These are phyloP conservation scores for Alectoria sarmentosa DNA, from an alignment of 495 filamentous ascomycete species.

Conservation along the genomic window DNA sequence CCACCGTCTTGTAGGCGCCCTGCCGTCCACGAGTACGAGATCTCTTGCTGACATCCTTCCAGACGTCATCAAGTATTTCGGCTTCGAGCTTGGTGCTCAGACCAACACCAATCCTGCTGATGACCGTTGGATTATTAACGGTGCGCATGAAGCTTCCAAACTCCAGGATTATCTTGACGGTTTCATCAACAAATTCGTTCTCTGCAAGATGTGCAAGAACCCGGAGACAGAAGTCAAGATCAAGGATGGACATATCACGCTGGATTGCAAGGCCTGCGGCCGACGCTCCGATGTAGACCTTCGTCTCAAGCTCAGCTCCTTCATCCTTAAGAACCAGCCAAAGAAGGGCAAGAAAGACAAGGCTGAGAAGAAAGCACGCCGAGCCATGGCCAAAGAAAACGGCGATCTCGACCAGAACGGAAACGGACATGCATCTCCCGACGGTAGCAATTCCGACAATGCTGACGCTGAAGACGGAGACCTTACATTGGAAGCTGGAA, in stretches of 20 bases:
- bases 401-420: conserved; percentile 54
- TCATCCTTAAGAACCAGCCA: conserved; percentile 92
- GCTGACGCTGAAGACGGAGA: conserved; percentile 67
- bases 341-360: conserved; percentile 97
- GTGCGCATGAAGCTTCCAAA: conserved; percentile 90
- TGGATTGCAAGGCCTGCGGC: conserved; percentile 98
- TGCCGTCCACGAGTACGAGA: not conserved
- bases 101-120: conserved; percentile 95
- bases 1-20: conserved; percentile 61
- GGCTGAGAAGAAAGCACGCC: conserved; percentile 74
- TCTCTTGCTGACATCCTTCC: conserved; percentile 12
- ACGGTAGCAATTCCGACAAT: conserved; percentile 70
- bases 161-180: conserved; percentile 97
- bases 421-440: conserved; percentile 56
- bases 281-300: conserved; percentile 84
- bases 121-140: conserved; percentile 99
- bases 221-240: conserved; percentile 93
- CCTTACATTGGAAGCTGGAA: conserved; percentile 63
- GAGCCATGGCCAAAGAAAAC: conserved; percentile 73
- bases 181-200: conserved; percentile 96
- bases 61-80: conserved; percentile 99
- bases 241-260: conserved; percentile 80
- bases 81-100: conserved; percentile 96
- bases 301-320: conserved; percentile 91
- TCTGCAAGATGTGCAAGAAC: conserved; percentile 99